Conservation (phyloP, 1,284 basidiomycete genomes). For the Earliella scabrosa region DNA sequence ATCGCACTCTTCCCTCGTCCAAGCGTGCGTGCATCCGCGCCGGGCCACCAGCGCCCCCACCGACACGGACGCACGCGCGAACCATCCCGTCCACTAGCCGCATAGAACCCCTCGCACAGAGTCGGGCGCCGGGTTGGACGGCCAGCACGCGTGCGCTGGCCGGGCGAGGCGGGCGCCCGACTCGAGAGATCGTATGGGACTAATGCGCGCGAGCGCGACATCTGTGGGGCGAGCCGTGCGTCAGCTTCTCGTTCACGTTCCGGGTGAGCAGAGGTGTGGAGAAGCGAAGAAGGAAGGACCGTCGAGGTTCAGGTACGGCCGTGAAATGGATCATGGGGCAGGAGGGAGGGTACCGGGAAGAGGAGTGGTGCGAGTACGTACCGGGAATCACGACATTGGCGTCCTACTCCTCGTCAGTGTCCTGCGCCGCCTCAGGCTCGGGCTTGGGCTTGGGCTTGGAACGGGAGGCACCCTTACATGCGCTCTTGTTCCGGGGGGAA, state of each 20-base stretch:
- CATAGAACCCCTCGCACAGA: slow-evolving; percentile 3
- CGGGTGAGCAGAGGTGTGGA: no score
- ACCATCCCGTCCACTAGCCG: slow-evolving; percentile 7
- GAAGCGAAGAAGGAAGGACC: neutral
- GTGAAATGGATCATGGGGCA: neutral
- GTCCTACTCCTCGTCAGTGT: neutral
- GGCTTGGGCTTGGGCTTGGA: no score
- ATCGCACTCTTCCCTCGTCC: neutral
- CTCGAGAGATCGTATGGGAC: slow-evolving; percentile 5
- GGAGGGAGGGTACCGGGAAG: neutral
- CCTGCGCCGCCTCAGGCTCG: neutral
- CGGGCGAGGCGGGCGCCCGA: neutral
- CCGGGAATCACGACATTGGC: slow-evolving; percentile 10
- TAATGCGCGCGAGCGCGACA: slow-evolving; percentile 4
- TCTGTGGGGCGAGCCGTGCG: neutral
- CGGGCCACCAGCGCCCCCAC: neutral
- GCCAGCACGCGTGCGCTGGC: neutral
- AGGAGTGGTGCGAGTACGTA: slow-evolving; percentile 2
- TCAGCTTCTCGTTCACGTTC: neutral
- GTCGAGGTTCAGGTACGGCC: no score
- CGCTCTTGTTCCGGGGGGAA: slow-evolving; percentile 19
- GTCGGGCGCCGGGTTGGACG: neutral
- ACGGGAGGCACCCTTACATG: no score
- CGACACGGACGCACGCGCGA: neutral
- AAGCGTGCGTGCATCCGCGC: neutral